Evolutionary conservation across 2,329 filamentous ascomycete species (phyloP).

Genomic region (Monilinia aucupariae): DNA sequence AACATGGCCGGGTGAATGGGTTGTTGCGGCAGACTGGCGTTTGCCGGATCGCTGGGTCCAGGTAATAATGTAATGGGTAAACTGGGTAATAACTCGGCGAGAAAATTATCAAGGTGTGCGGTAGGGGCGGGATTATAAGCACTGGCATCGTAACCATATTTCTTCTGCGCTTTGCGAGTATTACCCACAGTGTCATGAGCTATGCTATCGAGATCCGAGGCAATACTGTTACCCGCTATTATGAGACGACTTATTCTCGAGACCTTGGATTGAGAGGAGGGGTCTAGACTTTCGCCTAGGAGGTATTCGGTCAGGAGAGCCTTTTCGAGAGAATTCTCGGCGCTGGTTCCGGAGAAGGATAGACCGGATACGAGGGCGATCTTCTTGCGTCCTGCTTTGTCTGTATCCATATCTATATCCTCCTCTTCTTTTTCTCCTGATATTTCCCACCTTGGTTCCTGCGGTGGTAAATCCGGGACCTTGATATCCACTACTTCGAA

Average conservation of each 20-base stretch:
- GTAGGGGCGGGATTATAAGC: conserved; percentile 84
- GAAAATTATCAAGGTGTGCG: conserved; percentile 75
- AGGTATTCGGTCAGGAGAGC: conserved; percentile 81
- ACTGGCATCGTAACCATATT: conserved; percentile 90
- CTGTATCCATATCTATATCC: conserved; percentile 55
- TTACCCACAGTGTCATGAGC: conserved; percentile 33
- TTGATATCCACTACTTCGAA: conserved; percentile 89
- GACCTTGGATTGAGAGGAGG: conserved; percentile 52
- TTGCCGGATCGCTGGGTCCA: conserved; percentile 79
- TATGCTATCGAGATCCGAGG: conserved; percentile 31
- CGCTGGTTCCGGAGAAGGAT: conserved; percentile 68
- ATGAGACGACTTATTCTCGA: conserved; percentile 76
- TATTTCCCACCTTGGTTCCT: conserved; percentile 73
- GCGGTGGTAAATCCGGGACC: conserved; percentile 77
- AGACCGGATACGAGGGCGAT: conserved; percentile 87
- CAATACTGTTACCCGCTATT: conserved; percentile 84
- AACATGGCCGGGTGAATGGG: conserved; percentile 92
- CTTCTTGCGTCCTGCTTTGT: conserved; percentile 43
- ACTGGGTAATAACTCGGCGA: conserved; percentile 73
- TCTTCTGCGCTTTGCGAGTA: conserved; percentile 51
- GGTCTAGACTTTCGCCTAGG: conserved; percentile 69
- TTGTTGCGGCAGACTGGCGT: conserved; percentile 85
- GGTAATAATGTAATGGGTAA: conserved; percentile 87
- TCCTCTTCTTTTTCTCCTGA: conserved; percentile 48
- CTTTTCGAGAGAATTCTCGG: conserved; percentile 66